Percentiles rank a stretch among this genome's conserved stretches.
These are phyloP conservation scores for Zangia roseola DNA, from an alignment of 768 basidiomycete species.

Conservation along the genomic window DNA sequence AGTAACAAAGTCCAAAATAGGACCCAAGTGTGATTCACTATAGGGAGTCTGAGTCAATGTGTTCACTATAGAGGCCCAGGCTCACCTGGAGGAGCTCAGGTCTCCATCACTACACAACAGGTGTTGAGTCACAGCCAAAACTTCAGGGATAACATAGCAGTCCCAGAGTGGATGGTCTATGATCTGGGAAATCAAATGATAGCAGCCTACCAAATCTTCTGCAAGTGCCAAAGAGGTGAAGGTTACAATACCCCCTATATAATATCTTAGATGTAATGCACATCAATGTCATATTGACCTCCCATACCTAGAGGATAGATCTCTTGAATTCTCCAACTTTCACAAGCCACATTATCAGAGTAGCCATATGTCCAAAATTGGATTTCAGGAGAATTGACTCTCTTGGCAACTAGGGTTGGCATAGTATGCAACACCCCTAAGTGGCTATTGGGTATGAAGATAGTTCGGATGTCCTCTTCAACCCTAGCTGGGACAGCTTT, in stretches of 20 bases:
- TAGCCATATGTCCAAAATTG: conserved; percentile 72
- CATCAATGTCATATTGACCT: neutral
- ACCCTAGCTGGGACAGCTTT: conserved; percentile 38
- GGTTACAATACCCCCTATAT: conserved; percentile 67
- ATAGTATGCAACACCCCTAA: conserved; percentile 48
- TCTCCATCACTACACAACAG: conserved; percentile 7
- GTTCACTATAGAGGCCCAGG: neutral
- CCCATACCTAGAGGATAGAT: conserved; percentile 66
- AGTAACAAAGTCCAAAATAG: conserved; percentile 37
- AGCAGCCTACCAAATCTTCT: conserved; percentile 49
- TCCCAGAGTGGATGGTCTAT: conserved; percentile 65
- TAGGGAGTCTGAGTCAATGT: neutral
- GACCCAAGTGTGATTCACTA: conserved; percentile 16
- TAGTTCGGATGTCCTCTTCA: conserved; percentile 42
- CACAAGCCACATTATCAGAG: conserved; percentile 48
- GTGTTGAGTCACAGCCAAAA: conserved; percentile 46
- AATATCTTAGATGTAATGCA: neutral
- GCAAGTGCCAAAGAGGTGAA: conserved; percentile 63
- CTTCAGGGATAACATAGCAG: conserved; percentile 64
- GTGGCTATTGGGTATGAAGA: conserved; percentile 69
- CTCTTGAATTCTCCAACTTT: conserved; percentile 61
- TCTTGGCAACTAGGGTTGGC: conserved; percentile 47
- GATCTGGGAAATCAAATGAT: conserved; percentile 49
- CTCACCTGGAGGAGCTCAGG: conserved; percentile 9
- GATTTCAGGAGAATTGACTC: conserved; percentile 42